phyloP scores from a whole-genome alignment of 768 basidiomycete genomes.

The Obba rivulosa region DNA sequence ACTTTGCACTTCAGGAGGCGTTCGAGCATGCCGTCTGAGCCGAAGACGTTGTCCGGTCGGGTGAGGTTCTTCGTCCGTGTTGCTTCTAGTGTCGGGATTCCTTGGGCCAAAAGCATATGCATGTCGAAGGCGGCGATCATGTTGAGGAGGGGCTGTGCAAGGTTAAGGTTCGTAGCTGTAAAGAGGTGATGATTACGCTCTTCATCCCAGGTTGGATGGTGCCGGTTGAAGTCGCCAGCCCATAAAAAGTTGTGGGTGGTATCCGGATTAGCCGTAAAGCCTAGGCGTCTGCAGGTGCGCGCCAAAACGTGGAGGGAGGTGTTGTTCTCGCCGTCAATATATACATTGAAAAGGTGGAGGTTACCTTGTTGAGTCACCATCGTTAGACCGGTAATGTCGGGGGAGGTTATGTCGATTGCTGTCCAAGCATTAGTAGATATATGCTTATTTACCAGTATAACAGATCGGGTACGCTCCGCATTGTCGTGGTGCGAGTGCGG shows the following conservation, averaged over 20 bases:
- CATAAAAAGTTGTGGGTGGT: conserved; percentile 19
- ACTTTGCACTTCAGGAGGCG: conserved; percentile 25
- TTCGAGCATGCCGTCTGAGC: conserved; percentile 12
- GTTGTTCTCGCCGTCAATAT: conserved; percentile 27
- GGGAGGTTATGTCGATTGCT: conserved; percentile 1
- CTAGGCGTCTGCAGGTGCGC: background rate
- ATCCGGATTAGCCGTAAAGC: background rate
- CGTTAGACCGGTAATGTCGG: conserved; percentile 26
- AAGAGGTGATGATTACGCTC: conserved; percentile 29
- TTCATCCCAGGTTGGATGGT: conserved; percentile 36
- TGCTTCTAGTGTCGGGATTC: conserved; percentile 30
- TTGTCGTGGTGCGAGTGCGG: conserved; percentile 16
- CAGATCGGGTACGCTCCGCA: background rate
- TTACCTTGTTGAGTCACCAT: conserved; percentile 11
- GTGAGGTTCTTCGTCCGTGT: conserved; percentile 27
- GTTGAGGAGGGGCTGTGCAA: conserved; percentile 23
- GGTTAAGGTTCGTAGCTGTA: conserved; percentile 19
- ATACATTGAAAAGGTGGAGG: conserved; percentile 32
- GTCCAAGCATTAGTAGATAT: conserved; percentile 11
- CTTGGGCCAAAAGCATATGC: conserved; percentile 28
- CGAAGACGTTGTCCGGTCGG: conserved; percentile 41
- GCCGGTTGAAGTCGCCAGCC: conserved; percentile 36
- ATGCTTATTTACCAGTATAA: conserved; percentile 8
- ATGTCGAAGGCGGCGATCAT: conserved; percentile 24
- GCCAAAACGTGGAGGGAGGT: conserved; percentile 7